Evolutionary conservation across 345 rosid genomes (phyloP), one percentile per base, ranked within the genome.

Genomic region (Arabidopsis suecica): DNA sequence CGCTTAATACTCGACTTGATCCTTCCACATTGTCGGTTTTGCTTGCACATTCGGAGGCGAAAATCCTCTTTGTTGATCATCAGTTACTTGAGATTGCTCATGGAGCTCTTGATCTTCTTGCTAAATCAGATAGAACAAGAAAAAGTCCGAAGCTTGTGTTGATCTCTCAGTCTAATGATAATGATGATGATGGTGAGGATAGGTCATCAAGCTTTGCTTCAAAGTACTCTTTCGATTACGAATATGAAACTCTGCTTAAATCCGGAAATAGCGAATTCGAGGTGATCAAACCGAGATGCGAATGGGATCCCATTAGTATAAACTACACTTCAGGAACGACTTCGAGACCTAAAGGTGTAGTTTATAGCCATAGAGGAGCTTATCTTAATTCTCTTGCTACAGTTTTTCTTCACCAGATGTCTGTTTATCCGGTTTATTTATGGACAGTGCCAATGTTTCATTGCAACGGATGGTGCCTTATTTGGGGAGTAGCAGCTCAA

Each of bases 401-500:
- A 0, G 71, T 82, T 71, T 77, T 86, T 30, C 86, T 89, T 65
- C 88, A 83, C 20, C 86, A 75, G 13, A 85, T 91, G 83, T 66
- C 80, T 76, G 85, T 91, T 3, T 68, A 73, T 84, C 91, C 93
- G 0, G 86, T 87, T 2, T 94, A 89, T 59, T 63, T 94, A 5
- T 94, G 98, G 97, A 88, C 94, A 0, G 94, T 94, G 10, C 98
- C 98, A 0, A 89, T 94, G 95, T 94, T 94, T 80, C 98, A 91
- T 48, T 89, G 96, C 72, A 94, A 91, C 6, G 97, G 97, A 0
- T 91, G 98, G 97, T 89, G 94, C 51, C 89, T 93, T 3, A 36
- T 72, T 9, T 93, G 98, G 98, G 98, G 96, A 8, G 74, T 93
- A 40, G 93, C 97, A 0, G 97, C 97, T 0, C 91, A 82, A 44